phyloP scores from a whole-genome alignment of 2,329 filamentous ascomycete genomes.

The Arthrobotrys pseudoclavata region DNA sequence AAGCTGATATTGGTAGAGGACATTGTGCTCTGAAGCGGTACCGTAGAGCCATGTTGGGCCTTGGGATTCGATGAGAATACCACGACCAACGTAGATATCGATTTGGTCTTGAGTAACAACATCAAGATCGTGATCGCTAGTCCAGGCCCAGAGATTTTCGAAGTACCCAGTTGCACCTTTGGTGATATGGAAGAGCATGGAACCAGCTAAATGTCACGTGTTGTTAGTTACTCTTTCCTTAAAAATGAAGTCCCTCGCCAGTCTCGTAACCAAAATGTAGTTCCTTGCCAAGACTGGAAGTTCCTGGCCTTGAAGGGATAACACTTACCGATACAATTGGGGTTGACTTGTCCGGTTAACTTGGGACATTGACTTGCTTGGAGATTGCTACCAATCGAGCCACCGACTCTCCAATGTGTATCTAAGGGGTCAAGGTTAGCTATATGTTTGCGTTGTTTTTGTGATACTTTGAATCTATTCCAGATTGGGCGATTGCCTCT shows the following conservation, averaged over 20 bases:
- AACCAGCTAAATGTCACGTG: slow-evolving; percentile 62
- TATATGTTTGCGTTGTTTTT: neutral
- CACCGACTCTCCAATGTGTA: slow-evolving; percentile 65
- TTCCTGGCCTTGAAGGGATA: too few species aligned
- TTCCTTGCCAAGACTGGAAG: too few species aligned
- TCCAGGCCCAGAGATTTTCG: slow-evolving; percentile 68
- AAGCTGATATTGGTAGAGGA: slow-evolving; percentile 71
- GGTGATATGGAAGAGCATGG: slow-evolving; percentile 67
- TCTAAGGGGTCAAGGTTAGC: slow-evolving; percentile 16
- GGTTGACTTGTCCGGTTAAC: slow-evolving; percentile 65
- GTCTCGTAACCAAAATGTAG: too few species aligned
- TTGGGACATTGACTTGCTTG: slow-evolving; percentile 67
- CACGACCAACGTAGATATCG: slow-evolving; percentile 64
- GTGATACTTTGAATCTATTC: neutral
- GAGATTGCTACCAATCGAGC: slow-evolving; percentile 66
- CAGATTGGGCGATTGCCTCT: slow-evolving; percentile 12
- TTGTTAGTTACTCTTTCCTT: slow-evolving; percentile 19
- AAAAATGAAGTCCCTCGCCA: too few species aligned
- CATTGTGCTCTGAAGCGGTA: slow-evolving; percentile 70
- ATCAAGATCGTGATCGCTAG: slow-evolving; percentile 10
- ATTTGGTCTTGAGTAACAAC: slow-evolving; percentile 62
- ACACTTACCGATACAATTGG: slow-evolving; percentile 64
- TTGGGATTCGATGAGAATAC: slow-evolving; percentile 65
- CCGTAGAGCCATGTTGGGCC: slow-evolving; percentile 67
- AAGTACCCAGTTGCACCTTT: slow-evolving; percentile 66